Conservation (phyloP, 2,329 filamentous ascomycete species). For the Xylariaceae sp. region DNA sequence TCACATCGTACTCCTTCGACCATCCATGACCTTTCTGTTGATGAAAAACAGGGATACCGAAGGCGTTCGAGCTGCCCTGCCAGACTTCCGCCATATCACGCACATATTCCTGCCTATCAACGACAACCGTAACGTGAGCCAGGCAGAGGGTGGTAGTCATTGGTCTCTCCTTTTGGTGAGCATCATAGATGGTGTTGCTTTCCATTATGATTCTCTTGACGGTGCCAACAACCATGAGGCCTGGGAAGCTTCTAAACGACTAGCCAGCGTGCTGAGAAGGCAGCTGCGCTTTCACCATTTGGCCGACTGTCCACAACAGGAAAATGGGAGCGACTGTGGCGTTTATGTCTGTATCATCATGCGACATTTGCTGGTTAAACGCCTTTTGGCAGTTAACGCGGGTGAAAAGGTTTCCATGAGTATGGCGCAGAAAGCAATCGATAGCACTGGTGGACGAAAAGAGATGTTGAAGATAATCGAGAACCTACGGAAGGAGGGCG, state of each 20-base stretch:
- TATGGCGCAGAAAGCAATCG: constrained; percentile 77
- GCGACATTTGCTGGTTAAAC: constrained; percentile 84
- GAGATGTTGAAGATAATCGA: constrained; percentile 92
- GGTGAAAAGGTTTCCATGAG: constrained; percentile 92
- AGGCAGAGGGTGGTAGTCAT: constrained; percentile 86
- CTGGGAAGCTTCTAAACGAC: constrained; percentile 61
- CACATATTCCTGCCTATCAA: constrained; percentile 97
- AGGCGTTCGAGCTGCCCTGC: constrained; percentile 63
- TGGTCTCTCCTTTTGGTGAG: constrained; percentile 93
- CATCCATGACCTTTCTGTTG: constrained; percentile 88
- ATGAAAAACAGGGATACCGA: constrained; percentile 64
- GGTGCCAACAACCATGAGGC: constrained; percentile 74
- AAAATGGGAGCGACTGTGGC: constrained; percentile 89
- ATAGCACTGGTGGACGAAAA: constrained; percentile 74
- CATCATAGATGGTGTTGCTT: constrained; percentile 82
- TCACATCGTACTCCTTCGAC: constrained; percentile 84
- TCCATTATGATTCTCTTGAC: constrained; percentile 90
- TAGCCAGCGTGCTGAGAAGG: constrained; percentile 63
- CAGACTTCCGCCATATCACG: constrained; percentile 73
- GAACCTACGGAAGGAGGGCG: constrained; percentile 78
- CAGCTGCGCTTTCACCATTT: constrained; percentile 74
- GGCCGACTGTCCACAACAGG: constrained; percentile 81
- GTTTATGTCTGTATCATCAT: constrained; percentile 95
- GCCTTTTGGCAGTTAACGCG: constrained; percentile 73
- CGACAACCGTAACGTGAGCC: constrained; percentile 69